A percentile compares a stretch with the other conserved stretches of the same genome.
Evolutionary conservation across 768 basidiomycete species (phyloP).

Genomic region (Hygrocybe punicea): DNA sequence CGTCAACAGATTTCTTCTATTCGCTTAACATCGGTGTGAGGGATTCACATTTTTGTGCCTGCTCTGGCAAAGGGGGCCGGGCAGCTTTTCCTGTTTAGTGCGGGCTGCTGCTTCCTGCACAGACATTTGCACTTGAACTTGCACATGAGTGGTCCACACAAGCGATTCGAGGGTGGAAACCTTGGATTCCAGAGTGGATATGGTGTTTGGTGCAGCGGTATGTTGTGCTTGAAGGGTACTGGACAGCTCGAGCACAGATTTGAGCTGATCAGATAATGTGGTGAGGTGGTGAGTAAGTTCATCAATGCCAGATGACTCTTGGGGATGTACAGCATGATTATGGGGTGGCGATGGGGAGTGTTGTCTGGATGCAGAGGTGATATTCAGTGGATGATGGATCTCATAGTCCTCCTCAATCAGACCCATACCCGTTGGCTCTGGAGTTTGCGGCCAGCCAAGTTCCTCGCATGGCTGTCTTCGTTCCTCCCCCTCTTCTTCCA

Average conservation of each 20-base stretch:
- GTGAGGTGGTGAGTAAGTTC: constrained; percentile 63
- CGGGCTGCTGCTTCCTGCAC: constrained; percentile 3
- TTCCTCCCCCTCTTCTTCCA: constrained; percentile 48
- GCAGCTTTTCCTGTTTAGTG: constrained; percentile 30
- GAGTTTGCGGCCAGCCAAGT: constrained; percentile 71
- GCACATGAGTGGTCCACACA: constrained; percentile 31
- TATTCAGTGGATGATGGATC: constrained; percentile 14
- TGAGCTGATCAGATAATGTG: constrained; percentile 65
- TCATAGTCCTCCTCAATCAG: constrained; percentile 32
- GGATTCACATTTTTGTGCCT: constrained; percentile 39
- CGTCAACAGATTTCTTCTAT: constrained; percentile 79
- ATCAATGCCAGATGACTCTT: constrained; percentile 36
- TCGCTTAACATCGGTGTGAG: constrained; percentile 56
- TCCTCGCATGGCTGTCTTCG: constrained; percentile 52
- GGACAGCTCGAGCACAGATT: constrained; percentile 70
- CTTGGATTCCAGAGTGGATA: constrained; percentile 63
- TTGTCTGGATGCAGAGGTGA: constrained; percentile 13
- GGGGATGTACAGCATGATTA: constrained; percentile 21
- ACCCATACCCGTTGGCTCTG: constrained; percentile 68
- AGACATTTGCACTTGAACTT: constrained; percentile 5
- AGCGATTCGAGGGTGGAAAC: constrained; percentile 62
- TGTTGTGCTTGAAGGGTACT: constrained; percentile 75
- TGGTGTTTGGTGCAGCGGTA: constrained; percentile 66
- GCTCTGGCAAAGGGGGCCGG: constrained; percentile 23
- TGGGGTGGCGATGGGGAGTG: constrained; percentile 27